These are phyloP conservation scores for Davidsoniella australis DNA, from an alignment of 2,329 filamentous ascomycete genomes.

Conservation along the genomic window DNA sequence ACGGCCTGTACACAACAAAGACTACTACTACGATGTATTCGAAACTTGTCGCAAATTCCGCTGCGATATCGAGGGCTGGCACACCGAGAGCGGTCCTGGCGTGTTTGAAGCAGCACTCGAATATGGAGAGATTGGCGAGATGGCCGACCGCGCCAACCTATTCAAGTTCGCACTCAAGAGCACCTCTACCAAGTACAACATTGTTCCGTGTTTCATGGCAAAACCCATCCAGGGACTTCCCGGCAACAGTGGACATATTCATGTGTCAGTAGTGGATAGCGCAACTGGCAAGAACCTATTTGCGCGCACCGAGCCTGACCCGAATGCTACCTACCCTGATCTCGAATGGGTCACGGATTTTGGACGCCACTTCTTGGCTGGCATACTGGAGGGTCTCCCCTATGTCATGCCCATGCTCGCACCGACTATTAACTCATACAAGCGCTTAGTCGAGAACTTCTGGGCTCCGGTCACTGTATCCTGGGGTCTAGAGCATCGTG, in stretches of 20 bases:
- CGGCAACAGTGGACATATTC: slow-evolving; percentile 91
- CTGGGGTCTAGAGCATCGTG: slow-evolving; percentile 91
- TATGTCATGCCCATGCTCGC: slow-evolving; percentile 93
- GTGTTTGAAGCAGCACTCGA: slow-evolving; percentile 93
- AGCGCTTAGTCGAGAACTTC: slow-evolving; percentile 94
- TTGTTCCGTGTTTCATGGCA: slow-evolving; percentile 97
- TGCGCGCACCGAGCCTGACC: slow-evolving; percentile 53
- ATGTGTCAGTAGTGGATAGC: slow-evolving; percentile 70
- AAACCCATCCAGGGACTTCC: slow-evolving; percentile 84
- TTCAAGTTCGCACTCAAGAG: slow-evolving; percentile 91
- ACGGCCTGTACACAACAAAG: slow-evolving; percentile 72
- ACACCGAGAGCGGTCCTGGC: slow-evolving; percentile 83
- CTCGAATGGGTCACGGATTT: slow-evolving; percentile 69
- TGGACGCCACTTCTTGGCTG: slow-evolving; percentile 84
- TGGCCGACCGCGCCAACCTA: slow-evolving; percentile 80
- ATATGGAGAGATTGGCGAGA: slow-evolving; percentile 70
- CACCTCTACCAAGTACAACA: slow-evolving; percentile 68
- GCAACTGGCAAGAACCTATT: slow-evolving; percentile 70
- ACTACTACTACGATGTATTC: slow-evolving; percentile 82
- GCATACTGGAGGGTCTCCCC: slow-evolving; percentile 71
- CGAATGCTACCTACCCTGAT: slow-evolving; percentile 55
- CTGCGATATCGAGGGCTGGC: slow-evolving; percentile 83
- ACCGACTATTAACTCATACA: slow-evolving; percentile 94
- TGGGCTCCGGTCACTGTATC: slow-evolving; percentile 97
- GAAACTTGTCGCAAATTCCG: slow-evolving; percentile 61